Evolutionary conservation across 192 early-diverging fungal genomes (phyloP).

Genomic region (Podila minutissima): DNA sequence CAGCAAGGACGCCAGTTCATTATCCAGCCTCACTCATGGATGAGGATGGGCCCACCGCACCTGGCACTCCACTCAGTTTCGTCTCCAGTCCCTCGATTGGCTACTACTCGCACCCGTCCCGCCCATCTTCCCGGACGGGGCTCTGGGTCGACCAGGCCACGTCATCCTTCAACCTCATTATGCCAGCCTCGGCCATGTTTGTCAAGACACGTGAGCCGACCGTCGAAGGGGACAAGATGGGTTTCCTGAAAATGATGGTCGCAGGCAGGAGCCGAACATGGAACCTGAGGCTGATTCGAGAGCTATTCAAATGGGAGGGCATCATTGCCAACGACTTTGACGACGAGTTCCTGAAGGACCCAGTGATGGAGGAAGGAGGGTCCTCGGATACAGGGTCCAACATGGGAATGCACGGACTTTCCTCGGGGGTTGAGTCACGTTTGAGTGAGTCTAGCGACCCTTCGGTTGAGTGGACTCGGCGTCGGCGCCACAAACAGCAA

Average conservation of each 20-base stretch:
- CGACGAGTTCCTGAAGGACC: conserved; percentile 28
- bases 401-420: not conserved
- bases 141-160: conserved; percentile 28
- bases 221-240: conserved; percentile 18
- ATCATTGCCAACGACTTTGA: conserved; percentile 41
- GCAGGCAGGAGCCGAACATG: conserved; percentile 8
- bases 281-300: conserved; percentile 20
- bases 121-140: conserved; percentile 28
- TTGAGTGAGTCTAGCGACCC: not conserved
- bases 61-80: conserved; percentile 22
- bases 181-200: conserved; percentile 40
- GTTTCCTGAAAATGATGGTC: conserved; percentile 34
- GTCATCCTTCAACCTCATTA: conserved; percentile 27
- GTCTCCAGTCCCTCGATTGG: conserved; percentile 26
- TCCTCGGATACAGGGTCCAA: not conserved
- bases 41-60: conserved; percentile 16
- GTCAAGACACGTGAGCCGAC: conserved; percentile 24
- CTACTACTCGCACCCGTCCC: conserved; percentile 25
- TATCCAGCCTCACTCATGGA: conserved; percentile 19
- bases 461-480: not conserved
- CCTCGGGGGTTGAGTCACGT: not conserved
- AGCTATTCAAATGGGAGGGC: conserved; percentile 39
- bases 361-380: not conserved
- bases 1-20: conserved; percentile 9
- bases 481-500: not conserved